Conservation (phyloP, 1,284 basidiomycete species). For the Hypsizygus ulmarius region DNA sequence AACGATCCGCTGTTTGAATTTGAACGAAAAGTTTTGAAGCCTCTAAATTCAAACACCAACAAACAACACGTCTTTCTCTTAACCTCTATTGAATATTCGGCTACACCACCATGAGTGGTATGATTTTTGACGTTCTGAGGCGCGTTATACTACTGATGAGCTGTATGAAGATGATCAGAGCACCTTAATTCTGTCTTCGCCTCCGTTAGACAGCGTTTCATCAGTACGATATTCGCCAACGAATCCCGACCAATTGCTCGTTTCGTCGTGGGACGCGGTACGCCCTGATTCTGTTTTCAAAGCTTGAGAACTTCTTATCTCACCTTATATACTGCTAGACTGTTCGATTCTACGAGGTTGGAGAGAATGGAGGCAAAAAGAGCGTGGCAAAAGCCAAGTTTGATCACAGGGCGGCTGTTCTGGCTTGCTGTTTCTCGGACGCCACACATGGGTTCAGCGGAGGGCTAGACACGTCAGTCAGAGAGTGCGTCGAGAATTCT, state of each 20-base stretch:
- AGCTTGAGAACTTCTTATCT: neutral
- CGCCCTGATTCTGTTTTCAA: conserved; percentile 27
- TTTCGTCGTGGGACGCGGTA: conserved; percentile 89
- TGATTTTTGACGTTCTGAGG: too few relatives aligned
- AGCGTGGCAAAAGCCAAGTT: conserved; percentile 72
- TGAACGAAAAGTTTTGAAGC: too few relatives aligned
- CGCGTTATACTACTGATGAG: too few relatives aligned
- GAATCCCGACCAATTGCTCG: conserved; percentile 72
- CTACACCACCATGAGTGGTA: too few relatives aligned
- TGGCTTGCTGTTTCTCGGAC: conserved; percentile 66
- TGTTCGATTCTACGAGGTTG: conserved; percentile 70
- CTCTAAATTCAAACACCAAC: too few relatives aligned
- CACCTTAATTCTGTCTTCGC: conserved; percentile 46
- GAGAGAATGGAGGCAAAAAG: conserved; percentile 36
- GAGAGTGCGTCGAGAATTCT: conserved; percentile 48
- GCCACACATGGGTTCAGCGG: conserved; percentile 68
- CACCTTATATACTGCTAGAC: conserved; percentile 42
- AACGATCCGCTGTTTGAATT: too few relatives aligned
- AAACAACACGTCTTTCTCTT: too few relatives aligned
- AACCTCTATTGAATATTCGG: too few relatives aligned
- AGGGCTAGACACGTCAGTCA: conserved; percentile 71
- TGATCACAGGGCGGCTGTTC: conserved; percentile 74
- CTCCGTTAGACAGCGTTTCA: conserved; percentile 85
- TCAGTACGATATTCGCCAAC: conserved; percentile 79
- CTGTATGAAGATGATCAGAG: conserved; percentile 18